These are phyloP conservation scores for Chondrus crispus DNA, from an alignment of 23 red algal genomes.

Conservation along the genomic window DNA sequence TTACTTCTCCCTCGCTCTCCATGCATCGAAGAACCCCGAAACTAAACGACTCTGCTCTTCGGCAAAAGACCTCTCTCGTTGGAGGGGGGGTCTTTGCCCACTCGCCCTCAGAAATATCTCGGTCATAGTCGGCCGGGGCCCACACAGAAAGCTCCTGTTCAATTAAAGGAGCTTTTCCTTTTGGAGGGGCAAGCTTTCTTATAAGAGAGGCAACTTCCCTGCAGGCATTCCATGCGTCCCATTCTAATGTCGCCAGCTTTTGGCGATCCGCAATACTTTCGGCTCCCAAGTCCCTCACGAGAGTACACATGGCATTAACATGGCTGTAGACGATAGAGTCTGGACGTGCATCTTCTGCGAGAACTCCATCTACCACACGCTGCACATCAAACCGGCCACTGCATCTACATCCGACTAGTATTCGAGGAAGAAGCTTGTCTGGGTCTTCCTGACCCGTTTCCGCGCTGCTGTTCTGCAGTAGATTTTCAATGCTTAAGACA, in stretches of 20 bases:
- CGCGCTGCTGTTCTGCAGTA: neutral
- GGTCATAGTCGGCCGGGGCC: conserved; percentile 48
- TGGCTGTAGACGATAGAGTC: neutral
- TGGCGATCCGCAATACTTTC: neutral
- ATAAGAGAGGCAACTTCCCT: conserved; percentile 7
- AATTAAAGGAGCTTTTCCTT: neutral
- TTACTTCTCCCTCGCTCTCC: neutral
- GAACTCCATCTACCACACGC: neutral
- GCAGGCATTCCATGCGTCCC: conserved; percentile 23
- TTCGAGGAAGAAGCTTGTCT: neutral
- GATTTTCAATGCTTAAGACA: neutral
- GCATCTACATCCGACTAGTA: neutral
- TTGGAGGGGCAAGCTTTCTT: neutral
- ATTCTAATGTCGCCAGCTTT: conserved; percentile 31
- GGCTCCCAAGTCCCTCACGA: conserved; percentile 3
- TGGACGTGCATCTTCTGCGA: neutral
- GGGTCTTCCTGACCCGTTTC: neutral
- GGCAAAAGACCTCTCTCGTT: conserved; percentile 35
- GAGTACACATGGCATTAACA: neutral
- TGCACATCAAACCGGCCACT: neutral
- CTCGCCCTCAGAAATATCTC: conserved; percentile 21
- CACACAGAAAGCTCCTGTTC: conserved; percentile 39
- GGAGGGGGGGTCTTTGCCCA: conserved; percentile 26
- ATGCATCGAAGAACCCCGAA: conserved; percentile 48
- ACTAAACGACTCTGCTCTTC: conserved; percentile 52